Base-by-base conservation (phyloP, 495 filamentous ascomycete genomes). In the Podospora comata region DNA sequence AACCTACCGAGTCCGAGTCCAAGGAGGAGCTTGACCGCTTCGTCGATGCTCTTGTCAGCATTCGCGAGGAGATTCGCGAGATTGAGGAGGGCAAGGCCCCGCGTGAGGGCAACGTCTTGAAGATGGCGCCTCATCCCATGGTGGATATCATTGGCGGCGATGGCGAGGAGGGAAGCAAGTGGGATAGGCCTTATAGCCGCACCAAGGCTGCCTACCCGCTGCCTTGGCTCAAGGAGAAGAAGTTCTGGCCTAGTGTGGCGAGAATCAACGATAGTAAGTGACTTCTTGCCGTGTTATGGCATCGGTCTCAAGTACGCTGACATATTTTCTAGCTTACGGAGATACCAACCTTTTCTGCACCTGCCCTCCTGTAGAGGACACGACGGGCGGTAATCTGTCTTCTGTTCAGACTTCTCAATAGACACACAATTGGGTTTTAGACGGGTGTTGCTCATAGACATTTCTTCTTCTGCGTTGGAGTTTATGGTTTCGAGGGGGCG, bases 341-440 rank as follows among this genome's bases (percentile, higher is more conserved):
- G 94, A 97, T 77, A 85, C 91, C 73, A 96, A 98, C 82, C 86
- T 97, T 67, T 96, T 97, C 84, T 97, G 93, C 79, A 96, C 93
- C 15, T 99, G 95, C 78, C 89, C 90, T 30, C 94, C 96, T 0
- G 92, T 97, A 13, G 89, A 92, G 73, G 81, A 86, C 60, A 84
- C 82, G 27, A 84, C 81, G 5, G 76, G 73, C 27, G 76, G 70
- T 28, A 67, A 69, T 59, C 27, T 72, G 18, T 72, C 68, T 16
- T 75, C 70, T 5, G 58, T 71, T 19, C 71, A 77, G 53, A 69
- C 73, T 23, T 44, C 23, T 26, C n/a, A 58, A 27, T 65, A 65
- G 32, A 63, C 16, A 5, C 60, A 62, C 20, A 28, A 63, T 2
- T 23, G 23, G 28, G 27, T 7, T 32, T 5, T 63, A 32, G 27